Evolutionary conservation across 306 rosid genomes (phyloP).

Genomic region (Rosa persica): DNA sequence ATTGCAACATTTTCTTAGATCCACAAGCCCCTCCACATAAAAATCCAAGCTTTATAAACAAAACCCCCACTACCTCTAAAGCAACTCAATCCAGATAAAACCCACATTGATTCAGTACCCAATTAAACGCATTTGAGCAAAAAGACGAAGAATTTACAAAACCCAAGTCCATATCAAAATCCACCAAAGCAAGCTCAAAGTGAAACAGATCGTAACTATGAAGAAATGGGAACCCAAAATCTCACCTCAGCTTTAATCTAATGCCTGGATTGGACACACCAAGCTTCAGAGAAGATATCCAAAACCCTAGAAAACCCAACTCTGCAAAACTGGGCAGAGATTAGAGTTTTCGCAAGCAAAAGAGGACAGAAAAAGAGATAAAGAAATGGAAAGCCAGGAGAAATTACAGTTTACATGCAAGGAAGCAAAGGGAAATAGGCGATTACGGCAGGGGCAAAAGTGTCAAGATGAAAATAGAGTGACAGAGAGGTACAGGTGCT

Average conservation of each 20-base stretch:
- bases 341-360: conserved; percentile 29
- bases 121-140: conserved; percentile 28
- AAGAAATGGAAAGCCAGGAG: background rate
- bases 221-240: conserved; percentile 26
- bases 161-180: conserved; percentile 24
- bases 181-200: conserved; percentile 23
- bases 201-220: conserved; percentile 32
- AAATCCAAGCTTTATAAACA: background rate
- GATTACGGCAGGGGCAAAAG: conserved; percentile 31
- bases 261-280: background rate
- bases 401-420: conserved; percentile 27
- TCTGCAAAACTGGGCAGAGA: conserved; percentile 31
- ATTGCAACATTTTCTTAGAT: conserved; percentile 18
- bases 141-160: conserved; percentile 22
- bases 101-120: conserved; percentile 27
- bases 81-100: conserved; percentile 21
- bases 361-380: background rate
- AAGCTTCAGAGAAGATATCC: background rate
- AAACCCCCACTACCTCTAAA: conserved; percentile 20
- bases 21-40: conserved; percentile 26
- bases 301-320: conserved; percentile 39
- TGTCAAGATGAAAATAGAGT: conserved; percentile 27
- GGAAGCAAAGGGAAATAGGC: conserved; percentile 11
- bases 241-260: conserved; percentile 30
- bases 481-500: conserved; percentile 3